Evolutionary conservation across 2,329 filamentous ascomycete species (phyloP).

Genomic region (Akanthomyces lecanii): DNA sequence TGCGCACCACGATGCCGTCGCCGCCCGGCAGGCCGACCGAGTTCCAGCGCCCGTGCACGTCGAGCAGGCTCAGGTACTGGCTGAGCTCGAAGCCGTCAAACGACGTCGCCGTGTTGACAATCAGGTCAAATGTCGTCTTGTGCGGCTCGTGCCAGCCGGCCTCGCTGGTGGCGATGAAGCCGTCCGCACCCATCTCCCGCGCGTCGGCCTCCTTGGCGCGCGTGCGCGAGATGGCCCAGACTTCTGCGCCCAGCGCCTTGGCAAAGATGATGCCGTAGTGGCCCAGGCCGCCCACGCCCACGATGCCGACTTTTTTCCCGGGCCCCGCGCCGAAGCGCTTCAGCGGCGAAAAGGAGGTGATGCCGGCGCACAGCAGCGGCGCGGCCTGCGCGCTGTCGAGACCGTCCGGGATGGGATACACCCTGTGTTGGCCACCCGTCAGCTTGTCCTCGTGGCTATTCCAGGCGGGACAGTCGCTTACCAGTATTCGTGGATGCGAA

Average conservation of each 20-base stretch:
- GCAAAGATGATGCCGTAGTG: slow-evolving; percentile 69
- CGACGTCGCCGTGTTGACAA: slow-evolving; percentile 69
- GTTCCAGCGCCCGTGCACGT: slow-evolving; percentile 77
- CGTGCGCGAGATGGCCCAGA: slow-evolving; percentile 57
- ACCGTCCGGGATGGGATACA: slow-evolving; percentile 70
- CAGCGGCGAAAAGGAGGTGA: slow-evolving; percentile 75
- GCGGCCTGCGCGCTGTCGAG: slow-evolving; percentile 61
- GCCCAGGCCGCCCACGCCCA: slow-evolving; percentile 68
- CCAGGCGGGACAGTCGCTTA: slow-evolving; percentile 24
- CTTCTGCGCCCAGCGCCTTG: slow-evolving; percentile 61
- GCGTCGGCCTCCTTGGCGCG: slow-evolving; percentile 59
- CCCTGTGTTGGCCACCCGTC: slow-evolving; percentile 33
- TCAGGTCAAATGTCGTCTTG: slow-evolving; percentile 66
- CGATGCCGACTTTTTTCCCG: slow-evolving; percentile 73
- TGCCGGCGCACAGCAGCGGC: slow-evolving; percentile 79
- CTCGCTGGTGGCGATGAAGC: slow-evolving; percentile 55
- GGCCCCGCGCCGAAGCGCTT: slow-evolving; percentile 70
- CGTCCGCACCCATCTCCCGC: slow-evolving; percentile 55
- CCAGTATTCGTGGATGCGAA: slow-evolving; percentile 73
- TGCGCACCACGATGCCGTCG: slow-evolving; percentile 64
- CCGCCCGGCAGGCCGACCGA: slow-evolving; percentile 77
- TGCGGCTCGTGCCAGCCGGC: slow-evolving; percentile 54
- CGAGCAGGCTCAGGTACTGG: slow-evolving; percentile 73
- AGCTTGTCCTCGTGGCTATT: neutral
- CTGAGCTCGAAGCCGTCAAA: slow-evolving; percentile 63